Base-by-base conservation (phyloP, 192 early-diverging fungal genomes). In the Pilaira anomala region DNA sequence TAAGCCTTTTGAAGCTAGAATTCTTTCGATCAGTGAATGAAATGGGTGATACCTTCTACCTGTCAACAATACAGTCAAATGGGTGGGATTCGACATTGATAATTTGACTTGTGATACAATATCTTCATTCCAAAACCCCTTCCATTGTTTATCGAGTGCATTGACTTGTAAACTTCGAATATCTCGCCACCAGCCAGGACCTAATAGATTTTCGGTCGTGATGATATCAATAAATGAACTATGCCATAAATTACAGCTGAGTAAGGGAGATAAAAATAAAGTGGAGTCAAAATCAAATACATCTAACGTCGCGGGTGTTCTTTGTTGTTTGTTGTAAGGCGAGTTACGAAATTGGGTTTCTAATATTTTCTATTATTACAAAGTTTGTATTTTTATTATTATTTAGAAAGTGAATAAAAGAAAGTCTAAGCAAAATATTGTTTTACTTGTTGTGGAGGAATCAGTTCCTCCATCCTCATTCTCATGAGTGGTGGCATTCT, bases 281-380 rank as follows among this genome's bases (percentile, higher is more conserved):
- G 71, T 73, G 11, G 65, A 66, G 30, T 73, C 71, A 58, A 73
- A 73, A 25, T 73, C 71, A 45, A 60, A 73, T 9, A 73, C 64
- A 16, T 29, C 65, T 11, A 73, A 11, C 7, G 24, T 56, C 12
- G 45, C 62, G 1, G 71, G 71, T 8, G 51, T 24, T 2, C 30
- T 4, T 58, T 14, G 13, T 14, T 22, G 12, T 45, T 42, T 9
- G 11, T 30, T 9, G 12, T 16, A 48, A 56, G 54, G 24, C 21
- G 53, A 16, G 53, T 36, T 36, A 5, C 5, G 1, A 36, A 36
- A 36, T 9, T 36, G 33, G 33, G 6, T 36, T 9, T 1, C 33
- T 36, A 36, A 36, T 36, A 36, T 36, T 36, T 36, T 36, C 33
- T 36, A 36, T 4, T n/a, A n/a, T n/a, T n/a, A n/a, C n/a, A n/a